A percentile compares a stretch with the other conserved stretches of the same genome.
Conservation (phyloP, 169 alveolate species). For the Amoebophrya sp. region DNA sequence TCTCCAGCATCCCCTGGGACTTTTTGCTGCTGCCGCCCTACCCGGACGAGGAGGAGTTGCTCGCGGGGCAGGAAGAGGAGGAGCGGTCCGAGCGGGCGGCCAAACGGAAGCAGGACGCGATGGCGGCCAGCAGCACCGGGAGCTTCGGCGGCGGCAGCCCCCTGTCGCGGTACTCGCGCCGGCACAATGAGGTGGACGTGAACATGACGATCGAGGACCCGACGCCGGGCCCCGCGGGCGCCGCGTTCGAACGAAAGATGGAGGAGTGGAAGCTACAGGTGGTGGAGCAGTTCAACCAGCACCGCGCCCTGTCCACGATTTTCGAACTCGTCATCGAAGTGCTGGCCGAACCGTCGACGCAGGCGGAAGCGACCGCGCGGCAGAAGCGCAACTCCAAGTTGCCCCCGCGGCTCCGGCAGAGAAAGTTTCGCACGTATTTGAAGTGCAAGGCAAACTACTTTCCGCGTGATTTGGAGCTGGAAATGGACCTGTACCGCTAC, state of each 20-base stretch:
- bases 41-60: not conserved
- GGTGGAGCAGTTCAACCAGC: not conserved
- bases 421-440: not conserved
- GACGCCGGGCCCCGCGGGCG: not conserved
- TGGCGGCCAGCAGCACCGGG: too few species aligned
- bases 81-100: not conserved
- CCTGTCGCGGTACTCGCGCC: too few species aligned
- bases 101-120: too few species aligned
- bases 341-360: not conserved
- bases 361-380: not conserved
- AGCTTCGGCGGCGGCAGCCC: too few species aligned
- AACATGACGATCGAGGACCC: not conserved
- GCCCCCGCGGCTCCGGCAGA: too few species aligned
- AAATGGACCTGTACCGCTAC: not conserved
- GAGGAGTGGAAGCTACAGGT: not conserved
- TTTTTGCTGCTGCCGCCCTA: not conserved
- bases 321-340: not conserved
- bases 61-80: not conserved
- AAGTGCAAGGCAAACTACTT: not conserved
- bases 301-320: not conserved
- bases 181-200: too few species aligned
- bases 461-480: not conserved
- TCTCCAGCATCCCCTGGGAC: not conserved
- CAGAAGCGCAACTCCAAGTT: too few species aligned
- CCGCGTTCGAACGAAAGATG: not conserved